Evolutionary conservation across 257 asterid species (phyloP), one percentile per base, ranked within the genome.

Genomic region (Primulina tabacum): DNA sequence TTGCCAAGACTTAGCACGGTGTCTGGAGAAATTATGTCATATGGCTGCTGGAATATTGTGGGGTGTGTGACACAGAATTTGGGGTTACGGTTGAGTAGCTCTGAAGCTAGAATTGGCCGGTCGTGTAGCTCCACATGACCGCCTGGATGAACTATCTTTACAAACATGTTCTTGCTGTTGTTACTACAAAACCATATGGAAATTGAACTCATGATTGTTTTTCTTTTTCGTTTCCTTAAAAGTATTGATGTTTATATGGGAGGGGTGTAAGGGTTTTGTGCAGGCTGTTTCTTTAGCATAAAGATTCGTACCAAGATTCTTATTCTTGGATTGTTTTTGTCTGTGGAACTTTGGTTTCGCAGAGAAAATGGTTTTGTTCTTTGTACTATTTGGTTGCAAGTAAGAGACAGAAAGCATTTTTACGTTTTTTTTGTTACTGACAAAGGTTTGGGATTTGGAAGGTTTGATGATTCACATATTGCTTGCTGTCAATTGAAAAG

Each of bases 41-140:
- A 70, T 0, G 94, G 96, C 62, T 76, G 84, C 76, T 77, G 82
- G 87, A 89, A 89, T 18, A 87, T 82, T 9, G 78, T 81, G 7
- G 94, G 91, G 34, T 74, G 77, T 2, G 91, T 86, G 6, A 89
- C 80, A 38, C 88, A 85, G 72, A 79, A 86, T 65, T 79, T 83
- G 0, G 88, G 93, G 70, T 87, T 89, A 33, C 87, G 78, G 75
- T 29, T 57, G 67, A 89, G 81, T 30, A 87, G 71, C 50, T 87
- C 93, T 3, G 81, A 68, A 3, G 90, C 94, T 52, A 78, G 66
- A 35, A 89, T 38, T 0, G 90, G 87, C 61, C 87, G 63, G 77
- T 87, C 96, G 52, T 87, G 94, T 24, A 89, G 85, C 80, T 89
- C 96, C 0, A 87, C 86, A 37, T 80, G 94, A 8, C 94, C 94